Conservation (phyloP, 1,284 basidiomycete genomes). For the Phlebopus sp. region DNA sequence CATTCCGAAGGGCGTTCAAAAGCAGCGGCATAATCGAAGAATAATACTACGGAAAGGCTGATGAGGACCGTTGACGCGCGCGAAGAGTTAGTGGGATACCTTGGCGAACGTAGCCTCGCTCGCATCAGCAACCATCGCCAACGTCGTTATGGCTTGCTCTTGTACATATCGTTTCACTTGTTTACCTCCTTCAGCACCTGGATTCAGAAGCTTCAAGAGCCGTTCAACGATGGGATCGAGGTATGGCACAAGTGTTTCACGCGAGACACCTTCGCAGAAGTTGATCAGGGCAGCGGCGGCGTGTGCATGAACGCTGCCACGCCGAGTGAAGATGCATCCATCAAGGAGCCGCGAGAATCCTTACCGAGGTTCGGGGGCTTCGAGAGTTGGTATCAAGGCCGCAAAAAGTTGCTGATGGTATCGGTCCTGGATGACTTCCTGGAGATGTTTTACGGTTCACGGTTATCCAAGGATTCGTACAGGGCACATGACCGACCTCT, state of each 20-base stretch:
- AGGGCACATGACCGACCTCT: constrained; percentile 46
- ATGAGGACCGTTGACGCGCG: background rate
- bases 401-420: constrained; percentile 68
- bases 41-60: constrained; percentile 55
- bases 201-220: constrained; percentile 63
- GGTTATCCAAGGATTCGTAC: background rate
- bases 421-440: constrained; percentile 74
- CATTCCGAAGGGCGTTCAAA: constrained; percentile 67
- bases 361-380: constrained; percentile 73
- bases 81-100: constrained; percentile 31
- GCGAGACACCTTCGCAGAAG: constrained; percentile 80
- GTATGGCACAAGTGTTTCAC: constrained; percentile 69
- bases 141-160: constrained; percentile 79
- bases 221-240: constrained; percentile 75
- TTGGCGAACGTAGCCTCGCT: constrained; percentile 71
- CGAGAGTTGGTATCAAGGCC: constrained; percentile 68
- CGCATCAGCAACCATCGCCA: constrained; percentile 83
- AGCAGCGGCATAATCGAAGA: constrained; percentile 73
- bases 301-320: constrained; percentile 72
- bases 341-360: constrained; percentile 11
- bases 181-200: constrained; percentile 35
- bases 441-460: background rate
- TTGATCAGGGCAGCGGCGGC: constrained; percentile 86
- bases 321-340: background rate
- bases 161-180: constrained; percentile 63